Conservation (phyloP, 441 rosid genomes). For the Populus hybrid region DNA sequence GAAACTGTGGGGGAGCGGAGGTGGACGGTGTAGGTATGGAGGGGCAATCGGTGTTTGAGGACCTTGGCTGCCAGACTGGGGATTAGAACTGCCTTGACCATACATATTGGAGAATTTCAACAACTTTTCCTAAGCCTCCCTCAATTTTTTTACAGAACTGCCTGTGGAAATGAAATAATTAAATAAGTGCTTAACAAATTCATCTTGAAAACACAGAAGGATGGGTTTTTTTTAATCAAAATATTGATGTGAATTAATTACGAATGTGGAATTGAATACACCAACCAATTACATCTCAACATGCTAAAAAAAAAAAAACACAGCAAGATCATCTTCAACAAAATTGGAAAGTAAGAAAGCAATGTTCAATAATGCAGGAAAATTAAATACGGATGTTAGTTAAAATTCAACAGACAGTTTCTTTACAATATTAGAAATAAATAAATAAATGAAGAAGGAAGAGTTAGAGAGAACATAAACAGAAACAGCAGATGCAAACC, state of each 20-base stretch:
- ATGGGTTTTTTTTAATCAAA: neutral
- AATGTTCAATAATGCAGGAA: too few species aligned
- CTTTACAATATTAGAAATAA: too few species aligned
- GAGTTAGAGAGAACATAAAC: neutral
- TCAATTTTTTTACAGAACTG: constrained; percentile 1
- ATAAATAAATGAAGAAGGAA: too few species aligned
- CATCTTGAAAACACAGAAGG: neutral
- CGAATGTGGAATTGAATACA: too few species aligned
- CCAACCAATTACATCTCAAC: too few species aligned
- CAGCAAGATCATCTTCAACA: too few species aligned
- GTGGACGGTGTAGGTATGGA: constrained; percentile 30
- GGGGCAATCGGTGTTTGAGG: constrained; percentile 35
- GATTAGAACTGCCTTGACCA: constrained; percentile 37
- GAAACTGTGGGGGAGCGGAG: constrained; percentile 20
- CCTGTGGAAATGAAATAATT: too few species aligned
- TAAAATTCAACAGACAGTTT: too few species aligned
- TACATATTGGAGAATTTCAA: constrained; percentile 27
- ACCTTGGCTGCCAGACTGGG: constrained; percentile 35
- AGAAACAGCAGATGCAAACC: neutral
- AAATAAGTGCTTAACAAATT: neutral
- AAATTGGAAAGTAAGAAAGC: too few species aligned
- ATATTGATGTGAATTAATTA: too few species aligned
- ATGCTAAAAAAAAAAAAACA: too few species aligned
- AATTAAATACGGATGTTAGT: too few species aligned
- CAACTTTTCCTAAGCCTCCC: neutral